Percentiles rank a stretch among this genome's conserved stretches.
Conservation (phyloP, 768 basidiomycete genomes). For the Suillus discolor region DNA sequence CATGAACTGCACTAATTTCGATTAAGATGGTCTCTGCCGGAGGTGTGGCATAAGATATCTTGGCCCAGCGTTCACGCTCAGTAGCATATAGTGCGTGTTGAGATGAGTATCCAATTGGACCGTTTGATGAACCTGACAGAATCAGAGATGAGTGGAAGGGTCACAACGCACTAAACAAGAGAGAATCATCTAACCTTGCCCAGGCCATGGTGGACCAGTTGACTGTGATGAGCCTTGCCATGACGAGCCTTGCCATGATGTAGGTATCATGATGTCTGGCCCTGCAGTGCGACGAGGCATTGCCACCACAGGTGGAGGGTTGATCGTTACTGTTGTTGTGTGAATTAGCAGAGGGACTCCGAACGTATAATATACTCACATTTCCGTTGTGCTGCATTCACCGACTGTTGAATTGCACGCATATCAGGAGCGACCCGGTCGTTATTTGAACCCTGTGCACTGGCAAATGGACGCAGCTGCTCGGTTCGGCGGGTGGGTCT, state of each 20-base stretch:
- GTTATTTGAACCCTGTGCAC: background rate
- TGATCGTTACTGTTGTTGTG: slow-evolving; percentile 2
- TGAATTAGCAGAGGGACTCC: background rate
- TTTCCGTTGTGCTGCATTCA: slow-evolving; percentile 3
- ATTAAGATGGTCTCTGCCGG: slow-evolving; percentile 10
- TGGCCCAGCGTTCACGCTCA: background rate
- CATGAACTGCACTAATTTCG: slow-evolving; percentile 9
- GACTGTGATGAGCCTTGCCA: slow-evolving; percentile 2
- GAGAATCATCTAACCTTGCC: background rate
- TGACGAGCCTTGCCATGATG: background rate
- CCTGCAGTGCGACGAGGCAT: background rate
- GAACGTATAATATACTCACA: slow-evolving; percentile 3
- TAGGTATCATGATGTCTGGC: slow-evolving; percentile 1
- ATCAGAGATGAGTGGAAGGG: background rate
- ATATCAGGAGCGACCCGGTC: background rate
- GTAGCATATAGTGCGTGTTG: background rate
- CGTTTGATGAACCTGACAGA: background rate
- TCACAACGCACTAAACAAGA: background rate
- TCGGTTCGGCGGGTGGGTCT: background rate
- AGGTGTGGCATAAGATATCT: background rate
- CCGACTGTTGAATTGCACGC: slow-evolving; percentile 4
- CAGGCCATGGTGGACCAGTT: background rate
- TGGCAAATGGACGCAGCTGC: background rate
- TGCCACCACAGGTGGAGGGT: slow-evolving; percentile 6
- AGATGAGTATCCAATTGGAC: background rate